Conservation (phyloP, 768 basidiomycete genomes). For the Nidularia pulvinata region DNA sequence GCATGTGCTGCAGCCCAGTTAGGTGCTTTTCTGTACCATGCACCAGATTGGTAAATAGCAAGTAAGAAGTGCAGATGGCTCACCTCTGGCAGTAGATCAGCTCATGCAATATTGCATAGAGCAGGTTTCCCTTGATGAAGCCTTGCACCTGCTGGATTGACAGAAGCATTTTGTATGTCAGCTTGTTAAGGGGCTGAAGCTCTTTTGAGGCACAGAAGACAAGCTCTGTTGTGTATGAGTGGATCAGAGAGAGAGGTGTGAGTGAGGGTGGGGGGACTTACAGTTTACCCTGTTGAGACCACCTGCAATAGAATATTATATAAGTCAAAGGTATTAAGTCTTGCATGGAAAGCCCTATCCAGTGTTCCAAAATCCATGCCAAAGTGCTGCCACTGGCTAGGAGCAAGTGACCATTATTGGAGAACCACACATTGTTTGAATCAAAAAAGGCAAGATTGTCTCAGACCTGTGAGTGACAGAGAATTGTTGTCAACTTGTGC, state of each 20-base stretch:
- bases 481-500: too few species aligned
- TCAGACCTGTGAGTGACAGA: constrained; percentile 29
- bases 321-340: not conserved
- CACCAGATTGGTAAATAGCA: not conserved
- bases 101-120: constrained; percentile 52
- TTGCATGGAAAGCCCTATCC: constrained; percentile 19
- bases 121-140: constrained; percentile 42
- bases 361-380: constrained; percentile 41
- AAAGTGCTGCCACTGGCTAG: constrained; percentile 39
- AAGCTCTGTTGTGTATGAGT: constrained; percentile 29
- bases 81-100: constrained; percentile 50
- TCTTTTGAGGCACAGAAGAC: constrained; percentile 47
- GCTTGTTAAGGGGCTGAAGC: constrained; percentile 36
- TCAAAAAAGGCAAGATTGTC: constrained; percentile 41
- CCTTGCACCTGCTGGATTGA: constrained; percentile 29
- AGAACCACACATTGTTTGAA: constrained; percentile 29
- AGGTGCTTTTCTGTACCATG: constrained; percentile 28
- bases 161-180: constrained; percentile 44
- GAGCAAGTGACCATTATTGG: constrained; percentile 42
- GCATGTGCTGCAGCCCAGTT: constrained; percentile 47
- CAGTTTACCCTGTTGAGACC: constrained; percentile 50
- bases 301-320: constrained; percentile 19
- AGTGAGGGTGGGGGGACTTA: constrained; percentile 16
- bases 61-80: too few species aligned
- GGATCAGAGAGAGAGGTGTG: too few species aligned